Evolutionary conservation across 805 yeast genomes (phyloP), one percentile per base, ranked within the genome.

Genomic region (Saccharomycopsis fodiens): DNA sequence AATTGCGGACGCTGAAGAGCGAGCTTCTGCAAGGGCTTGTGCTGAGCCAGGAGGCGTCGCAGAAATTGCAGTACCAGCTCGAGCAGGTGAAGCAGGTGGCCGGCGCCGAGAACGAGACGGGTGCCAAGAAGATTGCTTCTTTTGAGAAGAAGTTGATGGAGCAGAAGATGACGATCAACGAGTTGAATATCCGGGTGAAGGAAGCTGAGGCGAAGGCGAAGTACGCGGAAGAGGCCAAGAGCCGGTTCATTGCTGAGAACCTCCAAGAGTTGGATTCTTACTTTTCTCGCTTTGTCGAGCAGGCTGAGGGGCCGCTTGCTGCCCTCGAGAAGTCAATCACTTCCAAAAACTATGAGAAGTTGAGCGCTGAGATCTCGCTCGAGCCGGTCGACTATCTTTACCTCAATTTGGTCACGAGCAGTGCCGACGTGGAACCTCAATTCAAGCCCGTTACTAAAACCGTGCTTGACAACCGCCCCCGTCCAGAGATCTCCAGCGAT

Each of bases 341-440:
- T 7, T n/a, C 17, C 12, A 17, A 21, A 15, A 36, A 21, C 22
- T 15, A 17, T 13, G 40, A 17, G 19, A 36, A 36, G 27, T 6
- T 36, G 7, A n/a, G 22, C 6, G 40, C 19, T 12, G 53, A 50
- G 23, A 50, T 50, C 17, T 44, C 44, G 30, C 31, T 50, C 3
- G 47, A 50, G 15, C 53, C 53, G 3, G 29, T 50, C 12, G 53
- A 50, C 40, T 50, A 39, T 40, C 50, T 45, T 17, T 50, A 50
- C 21, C 30, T 50, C 15, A 39, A 44, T 10, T 19, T 42, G 6
- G 36, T 50, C 8, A 30, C 34, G 10, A 34, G 32, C 10, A 19
- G 16, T 6, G 38, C 39, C 16, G 37, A 16, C n/a, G 43, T 46
- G 16, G 22, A n/a, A 3, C 16, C 35, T 3, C 20, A 35, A 4